These are phyloP conservation scores for Sugiyamaella floridensis DNA, from an alignment of 805 yeast species.

Conservation along the genomic window DNA sequence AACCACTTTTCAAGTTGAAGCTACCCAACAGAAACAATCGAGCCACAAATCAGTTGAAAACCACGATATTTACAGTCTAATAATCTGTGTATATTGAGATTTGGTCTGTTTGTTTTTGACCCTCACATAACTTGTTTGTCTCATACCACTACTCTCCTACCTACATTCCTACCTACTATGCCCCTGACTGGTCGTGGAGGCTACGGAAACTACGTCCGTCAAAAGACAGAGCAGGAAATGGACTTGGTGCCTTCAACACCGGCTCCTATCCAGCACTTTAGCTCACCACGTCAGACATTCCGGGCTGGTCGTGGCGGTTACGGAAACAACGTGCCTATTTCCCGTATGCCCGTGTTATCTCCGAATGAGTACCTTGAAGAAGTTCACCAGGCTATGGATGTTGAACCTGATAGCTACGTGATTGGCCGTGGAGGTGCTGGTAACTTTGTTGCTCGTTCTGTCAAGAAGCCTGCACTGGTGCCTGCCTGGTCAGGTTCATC, in stretches of 20 bases:
- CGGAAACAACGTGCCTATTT: slow-evolving; percentile 30
- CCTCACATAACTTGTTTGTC: background rate
- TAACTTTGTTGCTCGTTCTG: slow-evolving; percentile 21
- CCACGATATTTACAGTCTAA: background rate
- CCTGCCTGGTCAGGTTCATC: slow-evolving; percentile 6
- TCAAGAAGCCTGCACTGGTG: slow-evolving; percentile 1
- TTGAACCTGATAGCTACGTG: slow-evolving; percentile 28
- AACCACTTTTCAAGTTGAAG: background rate
- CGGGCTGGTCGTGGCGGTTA: slow-evolving; percentile 35
- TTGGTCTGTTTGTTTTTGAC: background rate
- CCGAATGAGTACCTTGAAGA: slow-evolving; percentile 31
- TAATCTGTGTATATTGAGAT: background rate
- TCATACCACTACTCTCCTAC: no score
- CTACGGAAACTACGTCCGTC: slow-evolving; percentile 23
- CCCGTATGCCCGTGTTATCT: slow-evolving; percentile 24
- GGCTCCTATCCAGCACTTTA: slow-evolving; percentile 32
- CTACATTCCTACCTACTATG: slow-evolving; percentile 13
- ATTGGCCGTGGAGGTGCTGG: slow-evolving; percentile 36
- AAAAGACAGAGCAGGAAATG: slow-evolving; percentile 5
- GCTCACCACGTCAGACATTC: slow-evolving; percentile 30
- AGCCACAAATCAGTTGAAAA: no score
- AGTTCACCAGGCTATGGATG: slow-evolving; percentile 27
- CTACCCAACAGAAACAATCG: background rate
- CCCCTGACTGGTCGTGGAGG: slow-evolving; percentile 30
- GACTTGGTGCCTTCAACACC: slow-evolving; percentile 24